Base-by-base conservation (phyloP, 1,139 yeast genomes). In the Zhuliangozyma parablackwelliae region DNA sequence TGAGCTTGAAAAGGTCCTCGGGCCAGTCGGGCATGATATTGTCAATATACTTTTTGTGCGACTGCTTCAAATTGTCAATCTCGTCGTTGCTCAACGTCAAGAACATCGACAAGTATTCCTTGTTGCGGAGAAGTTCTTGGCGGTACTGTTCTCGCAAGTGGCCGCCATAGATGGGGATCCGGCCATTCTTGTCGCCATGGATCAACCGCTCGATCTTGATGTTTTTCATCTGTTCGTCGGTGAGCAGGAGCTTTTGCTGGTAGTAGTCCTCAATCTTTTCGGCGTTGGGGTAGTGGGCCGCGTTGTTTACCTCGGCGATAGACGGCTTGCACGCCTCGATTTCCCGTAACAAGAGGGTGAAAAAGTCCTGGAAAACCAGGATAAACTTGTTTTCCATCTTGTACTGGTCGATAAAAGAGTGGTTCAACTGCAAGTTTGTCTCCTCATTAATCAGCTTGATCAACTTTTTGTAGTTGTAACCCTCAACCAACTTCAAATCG, bases 121-220 rank as follows among this genome's bases (percentile, higher is more conserved):
- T 50, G 21, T 59, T 60, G 35, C 69, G 47, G 12, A 63, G 45
- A 6, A 54, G 54, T 39, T 64, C 69, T 9, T 50, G 51, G 7
- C 46, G 38, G 37, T 63, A 63, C 28, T 53, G 51, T 45, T 64
- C 70, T 29, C 69, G 46, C 32, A 56, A 50, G 43, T 63, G 68
- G 11, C 70, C 69, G 12, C 67, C 68, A 41, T 63, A 63, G 5
- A 57, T 30, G 8, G 63, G 60, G 8, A 59, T 41, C 29, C 56
- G 50, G 9, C 69, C 69, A 3, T 36, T 27, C n/a, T 34, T 29
- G 2, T 23, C 24, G 6, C 24, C 24, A 20, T 40, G 45, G n/a
- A 45, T 30, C 6, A 38, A 16, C 11, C 34, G 30, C 20, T 28
- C 37, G 10, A 8, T 21, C 21, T 34, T 32, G n/a, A 41, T 28